Percentiles rank a stretch among this genome's conserved stretches.
These are phyloP conservation scores for Margaritispora aquatica DNA, from an alignment of 495 filamentous ascomycete genomes.

Conservation along the genomic window DNA sequence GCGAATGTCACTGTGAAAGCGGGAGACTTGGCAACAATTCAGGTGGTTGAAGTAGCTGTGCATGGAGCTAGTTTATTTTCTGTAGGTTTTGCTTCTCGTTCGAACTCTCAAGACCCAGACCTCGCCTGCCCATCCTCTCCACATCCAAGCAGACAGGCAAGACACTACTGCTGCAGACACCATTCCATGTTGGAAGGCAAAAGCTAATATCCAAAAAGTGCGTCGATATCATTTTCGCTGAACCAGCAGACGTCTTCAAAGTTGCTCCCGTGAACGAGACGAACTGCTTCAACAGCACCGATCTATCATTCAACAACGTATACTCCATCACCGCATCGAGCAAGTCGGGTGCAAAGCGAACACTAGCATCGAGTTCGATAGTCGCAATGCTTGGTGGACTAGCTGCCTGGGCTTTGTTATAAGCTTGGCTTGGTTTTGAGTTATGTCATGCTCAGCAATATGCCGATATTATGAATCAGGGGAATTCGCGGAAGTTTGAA, in stretches of 20 bases:
- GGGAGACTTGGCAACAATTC: slow-evolving; percentile 91
- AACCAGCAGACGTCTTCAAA: slow-evolving; percentile 47
- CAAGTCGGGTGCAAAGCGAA: slow-evolving; percentile 2
- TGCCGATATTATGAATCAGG: no score
- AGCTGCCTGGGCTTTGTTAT: slow-evolving; percentile 9
- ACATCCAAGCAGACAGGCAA: no score
- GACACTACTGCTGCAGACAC: no score
- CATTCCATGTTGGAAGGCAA: background rate
- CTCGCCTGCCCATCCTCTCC: no score
- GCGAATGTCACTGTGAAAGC: slow-evolving; percentile 60
- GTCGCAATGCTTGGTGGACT: slow-evolving; percentile 8
- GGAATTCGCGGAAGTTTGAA: no score
- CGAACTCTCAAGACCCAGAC: background rate
- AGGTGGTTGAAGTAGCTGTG: slow-evolving; percentile 81
- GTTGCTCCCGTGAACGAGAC: slow-evolving; percentile 63
- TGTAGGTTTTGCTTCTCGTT: slow-evolving; percentile 47
- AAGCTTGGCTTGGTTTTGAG: no score
- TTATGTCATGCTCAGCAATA: no score
- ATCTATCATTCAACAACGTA: slow-evolving; percentile 67
- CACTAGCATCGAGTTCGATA: slow-evolving; percentile 9
- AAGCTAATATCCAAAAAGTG: slow-evolving; percentile 49
- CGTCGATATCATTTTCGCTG: slow-evolving; percentile 77
- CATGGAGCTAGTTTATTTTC: slow-evolving; percentile 90
- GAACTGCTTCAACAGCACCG: slow-evolving; percentile 80
- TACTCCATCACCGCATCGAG: slow-evolving; percentile 49